phyloP scores from a whole-genome alignment of 1,139 yeast species.

The Blastobotrys ciferrii region DNA sequence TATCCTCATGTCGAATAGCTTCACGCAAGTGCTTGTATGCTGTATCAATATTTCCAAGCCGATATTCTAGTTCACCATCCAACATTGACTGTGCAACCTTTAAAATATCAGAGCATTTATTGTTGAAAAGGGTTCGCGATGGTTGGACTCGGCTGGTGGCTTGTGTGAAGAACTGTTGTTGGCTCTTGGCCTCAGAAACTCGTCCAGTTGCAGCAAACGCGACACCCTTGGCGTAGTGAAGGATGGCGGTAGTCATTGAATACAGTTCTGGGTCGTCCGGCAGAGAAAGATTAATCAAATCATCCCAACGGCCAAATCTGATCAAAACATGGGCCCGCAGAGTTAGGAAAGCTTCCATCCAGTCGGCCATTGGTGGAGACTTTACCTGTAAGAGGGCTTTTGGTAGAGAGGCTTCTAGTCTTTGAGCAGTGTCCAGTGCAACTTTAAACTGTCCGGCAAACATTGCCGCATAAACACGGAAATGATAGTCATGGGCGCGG shows the following conservation, averaged over 20 bases:
- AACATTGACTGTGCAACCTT: conserved; percentile 10
- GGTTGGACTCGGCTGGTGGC: conserved; percentile 3
- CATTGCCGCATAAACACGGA: conserved; percentile 12
- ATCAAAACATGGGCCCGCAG: conserved; percentile 8
- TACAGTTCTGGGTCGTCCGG: conserved; percentile 9
- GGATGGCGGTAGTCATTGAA: conserved; percentile 9
- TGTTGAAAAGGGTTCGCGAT: conserved; percentile 8
- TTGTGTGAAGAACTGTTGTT: not conserved
- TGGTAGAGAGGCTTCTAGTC: conserved; percentile 6
- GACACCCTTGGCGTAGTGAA: conserved; percentile 10
- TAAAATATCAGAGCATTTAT: conserved; percentile 3
- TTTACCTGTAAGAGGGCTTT: conserved; percentile 8
- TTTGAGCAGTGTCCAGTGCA: conserved; percentile 5
- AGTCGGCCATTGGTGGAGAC: conserved; percentile 15
- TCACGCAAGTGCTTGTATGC: conserved; percentile 6
- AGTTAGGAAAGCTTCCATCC: conserved; percentile 9
- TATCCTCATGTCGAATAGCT: conserved; percentile 11
- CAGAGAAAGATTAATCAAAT: not conserved
- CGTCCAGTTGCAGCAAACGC: conserved; percentile 9
- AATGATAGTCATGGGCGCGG: conserved; percentile 10
- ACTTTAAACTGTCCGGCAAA: conserved; percentile 6
- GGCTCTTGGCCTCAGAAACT: conserved; percentile 7
- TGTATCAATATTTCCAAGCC: conserved; percentile 3
- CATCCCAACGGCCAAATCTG: conserved; percentile 12
- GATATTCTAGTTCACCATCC: conserved; percentile 13